Conservation (phyloP, 2,329 filamentous ascomycete genomes). For the Diaporthe nobilis region DNA sequence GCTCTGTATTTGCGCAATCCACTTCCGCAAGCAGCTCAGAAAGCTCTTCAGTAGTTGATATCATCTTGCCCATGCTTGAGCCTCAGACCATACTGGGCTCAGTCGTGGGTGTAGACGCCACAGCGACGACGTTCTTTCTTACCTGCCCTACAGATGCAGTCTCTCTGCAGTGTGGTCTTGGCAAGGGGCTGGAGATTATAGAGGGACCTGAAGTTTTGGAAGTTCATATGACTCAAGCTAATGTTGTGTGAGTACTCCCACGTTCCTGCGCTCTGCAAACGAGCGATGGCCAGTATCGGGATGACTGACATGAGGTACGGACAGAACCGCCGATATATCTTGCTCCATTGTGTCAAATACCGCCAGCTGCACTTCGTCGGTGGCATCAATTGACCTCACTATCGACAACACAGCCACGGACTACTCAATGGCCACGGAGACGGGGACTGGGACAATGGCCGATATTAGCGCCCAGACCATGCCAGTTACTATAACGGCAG, state of each 20-base stretch:
- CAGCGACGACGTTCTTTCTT: constrained; percentile 45
- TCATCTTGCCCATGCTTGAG: constrained; percentile 43
- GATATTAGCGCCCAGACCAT: constrained; percentile 45
- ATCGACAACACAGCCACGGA: constrained; percentile 27
- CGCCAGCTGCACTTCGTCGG: constrained; percentile 33
- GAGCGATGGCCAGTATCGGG: not conserved
- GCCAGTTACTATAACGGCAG: constrained; percentile 56
- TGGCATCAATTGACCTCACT: constrained; percentile 28
- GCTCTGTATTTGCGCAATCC: constrained; percentile 8
- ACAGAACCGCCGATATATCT: constrained; percentile 39
- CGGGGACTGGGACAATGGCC: constrained; percentile 37
- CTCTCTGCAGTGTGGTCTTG: constrained; percentile 44
- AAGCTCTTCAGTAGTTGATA: constrained; percentile 40
- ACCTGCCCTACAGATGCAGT: constrained; percentile 44
- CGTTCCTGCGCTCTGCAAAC: not conserved
- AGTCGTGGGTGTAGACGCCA: constrained; percentile 45
- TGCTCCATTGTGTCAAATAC: constrained; percentile 42
- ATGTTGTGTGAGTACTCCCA: constrained; percentile 36
- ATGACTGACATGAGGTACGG: not conserved
- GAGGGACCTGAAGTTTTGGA: constrained; percentile 45
- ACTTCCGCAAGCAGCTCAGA: constrained; percentile 12
- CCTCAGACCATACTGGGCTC: constrained; percentile 45
- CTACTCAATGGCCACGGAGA: constrained; percentile 25
- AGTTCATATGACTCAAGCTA: constrained; percentile 33
- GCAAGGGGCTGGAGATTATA: constrained; percentile 41